Base-by-base conservation (phyloP, 2,329 filamentous ascomycete genomes). In the Hysterium pulicare region DNA sequence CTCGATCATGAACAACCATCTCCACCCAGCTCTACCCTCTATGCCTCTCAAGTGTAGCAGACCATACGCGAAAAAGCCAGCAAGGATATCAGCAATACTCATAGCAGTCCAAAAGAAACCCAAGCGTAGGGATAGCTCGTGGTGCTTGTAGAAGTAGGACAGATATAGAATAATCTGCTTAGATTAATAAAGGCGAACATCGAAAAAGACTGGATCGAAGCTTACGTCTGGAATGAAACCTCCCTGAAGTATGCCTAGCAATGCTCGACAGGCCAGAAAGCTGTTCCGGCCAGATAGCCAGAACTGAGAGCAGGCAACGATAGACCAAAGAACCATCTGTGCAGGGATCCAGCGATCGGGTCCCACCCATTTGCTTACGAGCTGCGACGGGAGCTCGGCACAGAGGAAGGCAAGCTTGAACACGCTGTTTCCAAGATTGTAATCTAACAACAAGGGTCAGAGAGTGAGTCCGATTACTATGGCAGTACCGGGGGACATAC, bases 161-260 rank as follows among this genome's bases (percentile, higher is more conserved):
- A 66, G 47, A 23, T 64, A 67, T 1, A 70, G 45, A 31, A 58
- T 57, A 11, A 46, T 20, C 37, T 48, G 17, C 3, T 3, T 5
- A 11, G 7, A 16, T 41, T 17, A 38, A 22, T 33, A 37, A 15
- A 9, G 5, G n/a, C 19, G 19, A 45, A 28, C 15, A 5, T 35
- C 15, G 9, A 10, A 9, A 3, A 11, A 83, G 73, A 33, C 20
- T 13, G 3, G 15, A 21, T 33, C 36, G 32, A 15, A n/a, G n/a
- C 44, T 38, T 10, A 46, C 24, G 26, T 46, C 37, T 21, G 74
- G 73, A 22, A 77, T 77, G 42, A 76, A 77, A 0, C 74, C 74
- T 16, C 74, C 74, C 68, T 74, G 73, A 13, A 74, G 51, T 2
- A 76, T 59, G 1, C 74, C 75, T 2, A 77, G 49, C 2, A 76